Conservation (phyloP, 495 filamentous ascomycete genomes). For the Astrothelium subdiscretum region DNA sequence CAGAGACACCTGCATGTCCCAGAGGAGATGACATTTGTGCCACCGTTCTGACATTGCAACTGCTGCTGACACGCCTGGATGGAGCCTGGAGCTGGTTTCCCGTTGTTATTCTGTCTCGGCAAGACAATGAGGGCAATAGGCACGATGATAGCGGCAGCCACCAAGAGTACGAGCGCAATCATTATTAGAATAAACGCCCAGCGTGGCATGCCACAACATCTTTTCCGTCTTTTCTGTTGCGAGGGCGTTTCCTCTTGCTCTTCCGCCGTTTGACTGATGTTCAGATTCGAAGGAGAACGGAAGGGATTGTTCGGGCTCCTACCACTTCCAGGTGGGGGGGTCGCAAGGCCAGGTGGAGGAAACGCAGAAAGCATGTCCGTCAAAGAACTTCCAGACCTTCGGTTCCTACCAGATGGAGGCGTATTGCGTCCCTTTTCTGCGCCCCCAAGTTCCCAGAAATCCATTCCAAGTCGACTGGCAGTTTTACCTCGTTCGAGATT, state of each 20-base stretch:
- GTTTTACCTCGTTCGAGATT: constrained; percentile 83
- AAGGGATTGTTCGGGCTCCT: constrained; percentile 12
- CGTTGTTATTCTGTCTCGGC: constrained; percentile 38
- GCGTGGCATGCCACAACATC: constrained; percentile 68
- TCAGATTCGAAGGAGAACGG: constrained; percentile 3
- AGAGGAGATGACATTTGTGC: constrained; percentile 53
- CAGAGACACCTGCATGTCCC: constrained; percentile 76
- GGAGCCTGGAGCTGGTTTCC: constrained; percentile 22
- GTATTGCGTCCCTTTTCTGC: constrained; percentile 19
- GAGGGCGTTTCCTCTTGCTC: background rate
- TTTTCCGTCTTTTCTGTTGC: constrained; percentile 19
- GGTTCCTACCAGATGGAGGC: constrained; percentile 6
- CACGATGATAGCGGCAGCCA: constrained; percentile 78
- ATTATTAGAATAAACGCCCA: constrained; percentile 66
- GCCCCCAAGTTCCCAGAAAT: constrained; percentile 36
- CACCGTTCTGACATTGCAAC: constrained; percentile 64
- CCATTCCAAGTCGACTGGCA: constrained; percentile 52
- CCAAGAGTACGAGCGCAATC: constrained; percentile 57
- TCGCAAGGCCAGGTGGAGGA: constrained; percentile 62
- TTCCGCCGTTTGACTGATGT: constrained; percentile 1
- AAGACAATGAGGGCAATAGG: constrained; percentile 75
- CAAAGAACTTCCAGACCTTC: constrained; percentile 48
- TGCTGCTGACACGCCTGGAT: constrained; percentile 21
- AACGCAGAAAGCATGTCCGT: constrained; percentile 90
- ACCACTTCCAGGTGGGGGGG: constrained; percentile 24